Conservation (phyloP, 495 filamentous ascomycete genomes). For the Lineolata rhizophorae region DNA sequence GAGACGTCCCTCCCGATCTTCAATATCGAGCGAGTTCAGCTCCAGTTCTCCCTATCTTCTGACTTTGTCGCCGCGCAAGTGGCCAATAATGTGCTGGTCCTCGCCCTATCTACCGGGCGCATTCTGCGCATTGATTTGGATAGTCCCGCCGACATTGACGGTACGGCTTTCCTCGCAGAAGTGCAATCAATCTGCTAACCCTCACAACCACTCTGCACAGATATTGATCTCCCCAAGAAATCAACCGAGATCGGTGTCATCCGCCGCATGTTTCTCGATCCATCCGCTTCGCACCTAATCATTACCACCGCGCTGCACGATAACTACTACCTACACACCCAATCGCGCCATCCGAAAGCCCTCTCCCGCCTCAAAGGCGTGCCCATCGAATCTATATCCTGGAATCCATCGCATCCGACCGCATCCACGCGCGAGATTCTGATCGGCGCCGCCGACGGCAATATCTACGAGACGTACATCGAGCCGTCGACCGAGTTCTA, state of each 20-base stretch:
- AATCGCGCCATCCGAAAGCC: slow-evolving; percentile 67
- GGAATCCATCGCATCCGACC: slow-evolving; percentile 93
- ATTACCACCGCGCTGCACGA: slow-evolving; percentile 80
- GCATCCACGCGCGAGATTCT: slow-evolving; percentile 91
- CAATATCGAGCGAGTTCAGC: slow-evolving; percentile 71
- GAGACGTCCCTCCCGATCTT: slow-evolving; percentile 65
- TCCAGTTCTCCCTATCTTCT: slow-evolving; percentile 74
- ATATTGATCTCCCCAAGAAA: slow-evolving; percentile 94
- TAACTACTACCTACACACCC: slow-evolving; percentile 94
- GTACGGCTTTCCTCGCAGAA: too few species aligned
- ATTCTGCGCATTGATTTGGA: slow-evolving; percentile 89
- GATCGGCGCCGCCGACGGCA: slow-evolving; percentile 74
- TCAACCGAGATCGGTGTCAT: slow-evolving; percentile 77
- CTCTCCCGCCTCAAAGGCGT: slow-evolving; percentile 71
- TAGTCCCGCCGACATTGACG: slow-evolving; percentile 84
- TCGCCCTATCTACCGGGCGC: slow-evolving; percentile 71
- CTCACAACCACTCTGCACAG: too few species aligned
- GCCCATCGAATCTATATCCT: slow-evolving; percentile 69
- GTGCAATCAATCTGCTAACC: too few species aligned
- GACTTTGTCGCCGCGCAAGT: slow-evolving; percentile 94
- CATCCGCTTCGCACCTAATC: slow-evolving; percentile 81
- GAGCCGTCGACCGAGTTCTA: slow-evolving; percentile 89
- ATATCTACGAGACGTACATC: slow-evolving; percentile 87
- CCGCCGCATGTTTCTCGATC: slow-evolving; percentile 87
- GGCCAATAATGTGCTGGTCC: slow-evolving; percentile 85